Evolutionary conservation across 2,329 filamentous ascomycete species (phyloP).

Genomic region (Pyricularia pennisetigena): DNA sequence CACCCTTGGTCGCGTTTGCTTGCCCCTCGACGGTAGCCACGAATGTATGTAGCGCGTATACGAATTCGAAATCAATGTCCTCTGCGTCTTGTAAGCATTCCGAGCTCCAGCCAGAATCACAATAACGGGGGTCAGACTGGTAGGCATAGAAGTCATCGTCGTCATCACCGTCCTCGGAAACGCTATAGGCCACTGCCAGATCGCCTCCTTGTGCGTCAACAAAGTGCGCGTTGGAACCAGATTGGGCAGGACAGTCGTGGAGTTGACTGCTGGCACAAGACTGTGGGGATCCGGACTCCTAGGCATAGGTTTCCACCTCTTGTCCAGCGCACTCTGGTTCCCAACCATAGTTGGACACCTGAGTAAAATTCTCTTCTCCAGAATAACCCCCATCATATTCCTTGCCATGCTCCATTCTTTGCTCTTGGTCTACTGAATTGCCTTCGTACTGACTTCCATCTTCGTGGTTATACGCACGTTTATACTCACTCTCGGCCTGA

Average conservation of each 20-base stretch:
- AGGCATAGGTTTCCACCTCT: neutral
- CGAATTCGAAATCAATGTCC: conserved; percentile 99
- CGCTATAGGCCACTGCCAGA: conserved; percentile 5
- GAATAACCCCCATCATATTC: neutral
- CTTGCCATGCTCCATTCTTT: neutral
- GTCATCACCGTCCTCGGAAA: conserved; percentile 14
- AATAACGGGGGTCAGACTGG: conserved; percentile 46
- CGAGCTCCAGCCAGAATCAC: conserved; percentile 65
- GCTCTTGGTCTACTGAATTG: too few species aligned
- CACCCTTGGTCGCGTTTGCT: conserved; percentile 95
- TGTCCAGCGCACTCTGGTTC: neutral
- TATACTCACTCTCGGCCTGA: neutral
- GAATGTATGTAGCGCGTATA: conserved; percentile 96
- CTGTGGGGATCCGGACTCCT: neutral
- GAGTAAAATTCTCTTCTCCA: neutral
- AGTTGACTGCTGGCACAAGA: neutral
- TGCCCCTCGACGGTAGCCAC: conserved; percentile 96
- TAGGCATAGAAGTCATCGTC: conserved; percentile 36
- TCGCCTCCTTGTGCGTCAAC: too few species aligned
- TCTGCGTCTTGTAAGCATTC: conserved; percentile 89
- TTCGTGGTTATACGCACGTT: neutral
- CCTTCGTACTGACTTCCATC: neutral
- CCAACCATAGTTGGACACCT: neutral
- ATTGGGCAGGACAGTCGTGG: neutral
- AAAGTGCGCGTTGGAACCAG: neutral